Conservation (phyloP, 2,329 filamentous ascomycete genomes). For the Monosporascus sp. region DNA sequence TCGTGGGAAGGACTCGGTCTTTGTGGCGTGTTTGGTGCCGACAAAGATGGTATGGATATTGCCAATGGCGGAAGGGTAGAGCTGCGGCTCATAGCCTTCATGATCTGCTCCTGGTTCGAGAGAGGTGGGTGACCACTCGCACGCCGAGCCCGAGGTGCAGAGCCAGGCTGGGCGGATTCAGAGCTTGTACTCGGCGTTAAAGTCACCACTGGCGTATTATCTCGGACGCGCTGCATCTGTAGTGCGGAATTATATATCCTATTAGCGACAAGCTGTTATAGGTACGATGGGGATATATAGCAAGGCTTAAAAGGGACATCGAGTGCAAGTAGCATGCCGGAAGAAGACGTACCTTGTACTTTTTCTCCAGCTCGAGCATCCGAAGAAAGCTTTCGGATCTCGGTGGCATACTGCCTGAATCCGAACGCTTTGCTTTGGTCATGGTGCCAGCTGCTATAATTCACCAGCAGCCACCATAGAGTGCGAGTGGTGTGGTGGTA, state of each 20-base stretch:
- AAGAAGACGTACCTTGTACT: conserved; percentile 46
- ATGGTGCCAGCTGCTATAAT: conserved; percentile 17
- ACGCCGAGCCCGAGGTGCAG: conserved; percentile 26
- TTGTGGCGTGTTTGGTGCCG: conserved; percentile 14
- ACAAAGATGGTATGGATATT: conserved; percentile 26
- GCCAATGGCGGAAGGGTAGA: conserved; percentile 28
- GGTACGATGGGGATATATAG: conserved; percentile 16
- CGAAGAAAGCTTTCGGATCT: conserved; percentile 48
- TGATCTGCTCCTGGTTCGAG: conserved; percentile 29
- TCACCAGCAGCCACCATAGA: neutral
- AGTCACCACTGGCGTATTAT: conserved; percentile 22
- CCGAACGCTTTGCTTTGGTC: conserved; percentile 23
- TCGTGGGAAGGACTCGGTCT: conserved; percentile 13
- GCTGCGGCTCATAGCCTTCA: conserved; percentile 27
- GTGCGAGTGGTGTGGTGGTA: neutral
- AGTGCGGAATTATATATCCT: conserved; percentile 21
- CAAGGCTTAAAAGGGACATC: conserved; percentile 9
- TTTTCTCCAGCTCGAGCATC: conserved; percentile 57
- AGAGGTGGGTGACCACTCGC: conserved; percentile 26
- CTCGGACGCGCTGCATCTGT: conserved; percentile 35
- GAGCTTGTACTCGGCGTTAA: conserved; percentile 22
- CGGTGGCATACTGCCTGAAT: conserved; percentile 17
- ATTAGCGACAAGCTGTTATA: conserved; percentile 22
- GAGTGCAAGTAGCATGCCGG: conserved; percentile 20
- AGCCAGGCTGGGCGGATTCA: conserved; percentile 22